Percentiles rank a stretch among this genome's conserved stretches.
phyloP scores from a whole-genome alignment of 805 yeast species.

The Candida oleophila region DNA sequence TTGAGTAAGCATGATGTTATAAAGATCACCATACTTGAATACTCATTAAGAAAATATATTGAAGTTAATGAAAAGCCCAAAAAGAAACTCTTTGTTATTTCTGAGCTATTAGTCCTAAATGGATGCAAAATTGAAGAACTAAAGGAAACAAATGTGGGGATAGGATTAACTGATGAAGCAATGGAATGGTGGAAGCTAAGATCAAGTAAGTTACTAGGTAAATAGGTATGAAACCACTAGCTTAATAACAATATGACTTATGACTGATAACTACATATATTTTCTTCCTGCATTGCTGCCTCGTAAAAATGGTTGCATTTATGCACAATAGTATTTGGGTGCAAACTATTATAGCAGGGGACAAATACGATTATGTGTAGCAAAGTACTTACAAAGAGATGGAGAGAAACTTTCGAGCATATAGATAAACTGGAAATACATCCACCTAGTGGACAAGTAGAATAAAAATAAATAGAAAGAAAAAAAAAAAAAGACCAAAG shows the following conservation, averaged over 20 bases:
- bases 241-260: not conserved
- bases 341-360: not conserved
- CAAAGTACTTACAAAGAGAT: not conserved
- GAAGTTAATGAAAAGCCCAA: constrained; percentile 19
- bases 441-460: not conserved
- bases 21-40: constrained; percentile 37
- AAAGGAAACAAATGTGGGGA: constrained; percentile 21
- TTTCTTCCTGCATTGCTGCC: no score
- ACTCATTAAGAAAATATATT: constrained; percentile 51
- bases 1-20: constrained; percentile 17
- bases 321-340: not conserved
- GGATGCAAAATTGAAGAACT: constrained; percentile 48
- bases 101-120: constrained; percentile 59
- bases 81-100: constrained; percentile 39
- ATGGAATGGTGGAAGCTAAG: constrained; percentile 48
- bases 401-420: not conserved
- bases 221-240: not conserved
- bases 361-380: not conserved
- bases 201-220: constrained; percentile 11
- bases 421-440: not conserved
- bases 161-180: constrained; percentile 48
- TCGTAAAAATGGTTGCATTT: not conserved
- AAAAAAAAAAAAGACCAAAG: no score
- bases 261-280: no score
- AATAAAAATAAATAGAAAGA: no score